A percentile compares a stretch with the other conserved stretches of the same genome.
phyloP scores from a whole-genome alignment of 2,329 filamentous ascomycete species.

The Ophiostoma quercus region DNA sequence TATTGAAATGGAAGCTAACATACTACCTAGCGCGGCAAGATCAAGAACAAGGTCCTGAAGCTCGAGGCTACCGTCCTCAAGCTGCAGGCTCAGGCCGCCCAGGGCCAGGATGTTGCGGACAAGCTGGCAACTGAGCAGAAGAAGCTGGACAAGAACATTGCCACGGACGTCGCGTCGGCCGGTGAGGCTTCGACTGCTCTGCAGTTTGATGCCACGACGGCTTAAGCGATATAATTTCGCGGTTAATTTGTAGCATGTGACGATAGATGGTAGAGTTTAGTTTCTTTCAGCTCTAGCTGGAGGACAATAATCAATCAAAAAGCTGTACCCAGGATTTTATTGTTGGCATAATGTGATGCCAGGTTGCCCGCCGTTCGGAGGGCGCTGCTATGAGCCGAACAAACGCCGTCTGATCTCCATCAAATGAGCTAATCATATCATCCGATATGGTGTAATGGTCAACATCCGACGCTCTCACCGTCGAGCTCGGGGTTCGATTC shows the following conservation, averaged over 20 bases:
- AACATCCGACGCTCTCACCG: conserved; percentile 29
- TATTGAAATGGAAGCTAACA: not conserved
- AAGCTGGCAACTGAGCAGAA: not conserved
- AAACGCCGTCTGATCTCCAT: not conserved
- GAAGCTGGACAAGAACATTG: conserved; percentile 4
- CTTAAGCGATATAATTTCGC: not conserved
- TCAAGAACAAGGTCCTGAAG: conserved; percentile 11
- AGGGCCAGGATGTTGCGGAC: not conserved
- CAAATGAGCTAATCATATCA: not conserved
- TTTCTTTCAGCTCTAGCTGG: too few species aligned
- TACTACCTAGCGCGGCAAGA: not conserved
- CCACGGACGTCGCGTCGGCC: not conserved
- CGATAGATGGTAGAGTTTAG: too few species aligned
- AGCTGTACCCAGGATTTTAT: too few species aligned
- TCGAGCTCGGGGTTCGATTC: conserved; percentile 29
- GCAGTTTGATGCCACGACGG: conserved; percentile 1
- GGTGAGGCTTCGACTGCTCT: not conserved
- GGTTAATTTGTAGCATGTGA: too few species aligned
- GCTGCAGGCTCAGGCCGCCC: not conserved
- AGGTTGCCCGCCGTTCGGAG: too few species aligned
- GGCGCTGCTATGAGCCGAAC: too few species aligned
- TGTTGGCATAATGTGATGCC: too few species aligned
- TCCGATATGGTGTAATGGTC: conserved; percentile 29
- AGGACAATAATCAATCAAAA: too few species aligned
- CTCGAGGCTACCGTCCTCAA: conserved; percentile 7